Evolutionary conservation across 371 early-diverging fungal species (phyloP), one percentile per base, ranked within the genome.

Genomic region (Thermomucor indicae-seudaticae): DNA sequence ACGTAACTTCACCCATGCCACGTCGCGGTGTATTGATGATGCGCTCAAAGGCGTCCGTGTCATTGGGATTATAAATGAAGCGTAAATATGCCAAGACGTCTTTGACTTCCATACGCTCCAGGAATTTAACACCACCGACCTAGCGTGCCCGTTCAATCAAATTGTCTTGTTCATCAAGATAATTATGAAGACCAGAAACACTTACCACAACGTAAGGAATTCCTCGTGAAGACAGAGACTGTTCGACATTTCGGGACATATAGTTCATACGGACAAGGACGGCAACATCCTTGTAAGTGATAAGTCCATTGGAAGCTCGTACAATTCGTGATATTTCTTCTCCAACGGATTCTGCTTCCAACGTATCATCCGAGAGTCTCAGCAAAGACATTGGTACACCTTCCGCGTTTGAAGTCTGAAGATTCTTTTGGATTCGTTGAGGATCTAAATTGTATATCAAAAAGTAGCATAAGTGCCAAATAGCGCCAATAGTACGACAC

Each of bases 141-240:
- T 74, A 58, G 3, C 30, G 11, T 5, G 0, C 22, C 17, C 31
- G 30, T 34, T 12, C 52, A 50, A 35, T 43, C 32, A n/a, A n/a
- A n/a, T n/a, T n/a, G n/a, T n/a, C n/a, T n/a, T n/a, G n/a, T n/a
- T n/a, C n/a, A n/a, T n/a, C n/a, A n/a, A n/a, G n/a, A n/a, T n/a
- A n/a, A n/a, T n/a, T n/a, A n/a, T n/a, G n/a, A n/a, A n/a, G n/a
- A n/a, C n/a, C n/a, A n/a, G n/a, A n/a, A 5, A 30, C 19, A 37
- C 65, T 48, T 58, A 68, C 71, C 51, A 85, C 70, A 22, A 67
- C 66, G 54, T 67, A 78, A 1, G 78, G 75, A 0, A 85, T 75
- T 6, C 65, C 59, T 2, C 51, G 11, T 0, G 44, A 44, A 31
- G 67, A 46, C 29, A 85, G 63, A 11, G 67, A 68, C 2, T 39